Conservation (phyloP, 768 basidiomycete species). For the Pisolithus tinctorius region DNA sequence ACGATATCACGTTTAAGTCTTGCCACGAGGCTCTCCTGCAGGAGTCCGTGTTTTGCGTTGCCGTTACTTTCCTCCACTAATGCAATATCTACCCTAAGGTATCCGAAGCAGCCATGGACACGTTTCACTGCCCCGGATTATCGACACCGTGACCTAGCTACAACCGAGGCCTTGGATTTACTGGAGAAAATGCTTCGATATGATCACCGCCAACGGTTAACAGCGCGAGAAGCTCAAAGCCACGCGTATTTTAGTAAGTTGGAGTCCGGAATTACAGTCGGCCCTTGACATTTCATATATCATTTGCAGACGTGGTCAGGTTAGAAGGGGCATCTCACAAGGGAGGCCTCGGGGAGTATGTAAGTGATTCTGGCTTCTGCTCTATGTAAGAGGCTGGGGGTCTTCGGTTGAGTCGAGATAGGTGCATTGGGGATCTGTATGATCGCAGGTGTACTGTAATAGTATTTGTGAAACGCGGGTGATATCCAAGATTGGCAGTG, state of each 20-base stretch:
- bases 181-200: slow-evolving; percentile 61
- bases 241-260: slow-evolving; percentile 58
- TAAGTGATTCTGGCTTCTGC: slow-evolving; percentile 46
- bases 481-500: no score
- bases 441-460: neutral
- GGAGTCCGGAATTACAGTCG: slow-evolving; percentile 14
- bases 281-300: slow-evolving; percentile 13
- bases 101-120: slow-evolving; percentile 60
- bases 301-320: slow-evolving; percentile 37
- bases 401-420: neutral
- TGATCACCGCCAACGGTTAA: slow-evolving; percentile 63
- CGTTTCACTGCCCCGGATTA: slow-evolving; percentile 55
- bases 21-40: slow-evolving; percentile 51
- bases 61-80: neutral
- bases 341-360: slow-evolving; percentile 32
- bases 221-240: slow-evolving; percentile 58
- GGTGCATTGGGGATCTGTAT: slow-evolving; percentile 1
- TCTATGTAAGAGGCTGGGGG: slow-evolving; percentile 23
- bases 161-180: slow-evolving; percentile 58
- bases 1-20: slow-evolving; percentile 61
- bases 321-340: slow-evolving; percentile 40
- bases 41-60: slow-evolving; percentile 27
- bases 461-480: neutral
- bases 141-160: slow-evolving; percentile 39
- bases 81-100: slow-evolving; percentile 27